A percentile compares a stretch with the other conserved stretches of the same genome.
phyloP scores from a whole-genome alignment of 257 asterid genomes.

The Petunia axillaris region DNA sequence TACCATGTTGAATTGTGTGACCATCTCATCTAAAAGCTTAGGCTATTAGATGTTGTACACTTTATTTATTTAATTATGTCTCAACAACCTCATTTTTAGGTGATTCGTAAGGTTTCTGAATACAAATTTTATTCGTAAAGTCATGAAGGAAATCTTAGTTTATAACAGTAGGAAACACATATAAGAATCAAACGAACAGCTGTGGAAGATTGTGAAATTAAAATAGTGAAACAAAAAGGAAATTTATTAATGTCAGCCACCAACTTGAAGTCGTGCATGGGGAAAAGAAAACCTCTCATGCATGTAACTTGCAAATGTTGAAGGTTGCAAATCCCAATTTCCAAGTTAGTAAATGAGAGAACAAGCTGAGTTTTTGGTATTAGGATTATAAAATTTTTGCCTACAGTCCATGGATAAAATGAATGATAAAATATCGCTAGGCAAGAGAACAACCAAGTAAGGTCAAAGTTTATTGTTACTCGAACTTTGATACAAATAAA shows the following conservation, averaged over 20 bases:
- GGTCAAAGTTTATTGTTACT: slow-evolving; percentile 29
- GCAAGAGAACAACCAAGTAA: slow-evolving; percentile 19
- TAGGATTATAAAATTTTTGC: neutral
- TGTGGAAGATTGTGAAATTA: too few relatives aligned
- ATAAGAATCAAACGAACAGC: too few relatives aligned
- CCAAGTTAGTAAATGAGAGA: neutral
- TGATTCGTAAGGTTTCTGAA: too few relatives aligned
- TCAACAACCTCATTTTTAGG: neutral
- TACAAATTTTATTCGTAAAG: too few relatives aligned
- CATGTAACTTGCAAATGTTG: neutral
- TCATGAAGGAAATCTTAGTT: neutral
- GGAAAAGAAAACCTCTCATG: neutral
- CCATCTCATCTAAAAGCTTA: too few relatives aligned
- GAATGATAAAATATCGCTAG: neutral
- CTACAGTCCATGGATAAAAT: neutral
- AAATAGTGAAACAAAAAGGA: neutral
- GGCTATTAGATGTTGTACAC: too few relatives aligned
- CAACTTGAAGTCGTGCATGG: neutral
- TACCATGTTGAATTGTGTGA: too few relatives aligned
- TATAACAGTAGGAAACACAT: neutral
- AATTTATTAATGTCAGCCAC: neutral
- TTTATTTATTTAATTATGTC: too few relatives aligned
- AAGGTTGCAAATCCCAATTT: neutral
- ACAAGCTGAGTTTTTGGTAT: neutral
- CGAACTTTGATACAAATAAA: slow-evolving; percentile 22